Evolutionary conservation across 805 yeast species (phyloP), one percentile per base, ranked within the genome.

Genomic region (Ogataea angusta): DNA sequence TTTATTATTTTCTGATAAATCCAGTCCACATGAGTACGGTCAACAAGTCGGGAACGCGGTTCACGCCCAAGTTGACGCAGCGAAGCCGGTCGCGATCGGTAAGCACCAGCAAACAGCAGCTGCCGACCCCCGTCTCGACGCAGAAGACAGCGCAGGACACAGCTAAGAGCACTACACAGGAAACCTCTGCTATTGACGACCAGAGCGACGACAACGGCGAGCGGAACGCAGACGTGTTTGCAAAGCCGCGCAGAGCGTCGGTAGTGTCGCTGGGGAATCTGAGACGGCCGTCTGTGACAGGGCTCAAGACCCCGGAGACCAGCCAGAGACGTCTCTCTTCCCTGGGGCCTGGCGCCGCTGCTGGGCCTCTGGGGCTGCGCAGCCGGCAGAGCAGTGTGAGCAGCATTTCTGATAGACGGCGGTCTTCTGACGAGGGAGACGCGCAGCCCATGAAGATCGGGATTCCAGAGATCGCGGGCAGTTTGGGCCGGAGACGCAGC

Each of bases 11-110:
- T 4, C 8, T 7, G 21, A 19, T 19, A 18, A 18, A 19, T 19
- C 21, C 27, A 5, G 5, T 24, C 30, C 15, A 8, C 24, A 57
- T 57, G 58, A 54, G 58, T 48, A 47, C 56, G 31, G 52, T 60
- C 35, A 60, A 76, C 46, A 76, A 76, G 52, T 69, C 78, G 36
- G 75, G 80, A 18, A 73, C 83, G 10, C 76, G 83, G 41, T 83
- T 83, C 60, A 68, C 73, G n/a, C 89, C 89, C 2, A 81, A 80
- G 46, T 52, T 66, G 9, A 69, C 60, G 1, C 62, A 56, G 34
- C 55, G 68, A 40, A 52, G 46, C 38, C 47, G 36, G 36, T 38
- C 42, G 10, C 43, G 37, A 18, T 38, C 45, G 12, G 25, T 34
- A 15, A 33, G 24, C 15, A 12, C 23, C 9, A 19, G 23, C n/a